These are phyloP conservation scores for Delitschia confertaspora DNA, from an alignment of 495 filamentous ascomycete genomes.

Conservation along the genomic window DNA sequence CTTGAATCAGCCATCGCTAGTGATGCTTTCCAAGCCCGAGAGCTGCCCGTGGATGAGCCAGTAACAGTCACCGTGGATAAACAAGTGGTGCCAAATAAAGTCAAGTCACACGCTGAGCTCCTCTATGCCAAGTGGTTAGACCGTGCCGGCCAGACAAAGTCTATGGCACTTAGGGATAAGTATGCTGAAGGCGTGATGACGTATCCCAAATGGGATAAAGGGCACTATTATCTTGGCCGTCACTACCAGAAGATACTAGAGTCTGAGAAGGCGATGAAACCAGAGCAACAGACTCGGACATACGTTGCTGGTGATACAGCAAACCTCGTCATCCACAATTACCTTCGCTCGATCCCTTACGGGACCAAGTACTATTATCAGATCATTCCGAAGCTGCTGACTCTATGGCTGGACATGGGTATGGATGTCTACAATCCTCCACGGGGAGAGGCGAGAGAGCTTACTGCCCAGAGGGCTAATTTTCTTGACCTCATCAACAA, in stretches of 20 bases:
- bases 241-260: slow-evolving; percentile 96
- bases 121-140: slow-evolving; percentile 96
- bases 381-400: slow-evolving; percentile 79
- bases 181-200: slow-evolving; percentile 64
- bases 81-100: slow-evolving; percentile 43
- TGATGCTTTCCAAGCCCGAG: slow-evolving; percentile 53
- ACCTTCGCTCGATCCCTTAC: slow-evolving; percentile 71
- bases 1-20: slow-evolving; percentile 73
- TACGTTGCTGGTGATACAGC: slow-evolving; percentile 68
- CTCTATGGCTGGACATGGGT: slow-evolving; percentile 88
- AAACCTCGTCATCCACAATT: slow-evolving; percentile 88
- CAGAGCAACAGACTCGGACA: slow-evolving; percentile 50
- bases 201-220: slow-evolving; percentile 78
- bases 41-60: slow-evolving; percentile 37
- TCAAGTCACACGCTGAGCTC: slow-evolving; percentile 61
- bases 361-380: slow-evolving; percentile 94
- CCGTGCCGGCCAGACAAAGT: slow-evolving; percentile 79
- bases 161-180: slow-evolving; percentile 61
- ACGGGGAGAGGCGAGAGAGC: slow-evolving; percentile 31
- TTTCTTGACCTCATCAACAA: slow-evolving; percentile 63
- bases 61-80: slow-evolving; percentile 32
- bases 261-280: slow-evolving; percentile 68
- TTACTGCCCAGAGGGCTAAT: slow-evolving; percentile 48
- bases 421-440: slow-evolving; percentile 52
- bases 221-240: slow-evolving; percentile 90